Percentiles rank a stretch among this genome's conserved stretches.
Conservation (phyloP, 768 basidiomycete species). For the Amanita polypyramis region DNA sequence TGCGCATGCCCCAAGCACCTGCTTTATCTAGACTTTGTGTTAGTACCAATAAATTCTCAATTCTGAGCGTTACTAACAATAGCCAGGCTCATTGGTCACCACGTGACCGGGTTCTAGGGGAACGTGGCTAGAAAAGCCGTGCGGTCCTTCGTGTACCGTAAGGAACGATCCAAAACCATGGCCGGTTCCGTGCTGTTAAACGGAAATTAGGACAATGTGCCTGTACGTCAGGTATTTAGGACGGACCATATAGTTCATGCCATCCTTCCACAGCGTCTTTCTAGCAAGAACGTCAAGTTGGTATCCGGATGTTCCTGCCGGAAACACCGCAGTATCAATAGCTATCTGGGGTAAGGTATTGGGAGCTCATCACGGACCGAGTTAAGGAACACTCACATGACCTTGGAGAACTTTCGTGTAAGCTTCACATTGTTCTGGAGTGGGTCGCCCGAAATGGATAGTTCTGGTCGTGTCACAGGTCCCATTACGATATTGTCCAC, state of each 20-base stretch:
- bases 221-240: not conserved
- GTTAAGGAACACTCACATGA: conserved; percentile 51
- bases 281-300: conserved; percentile 87
- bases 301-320: conserved; percentile 76
- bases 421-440: conserved; percentile 79
- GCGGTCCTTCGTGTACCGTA: conserved; percentile 77
- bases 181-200: conserved; percentile 75
- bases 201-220: conserved; percentile 3
- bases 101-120: conserved; percentile 80
- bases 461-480: conserved; percentile 83
- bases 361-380: conserved; percentile 10
- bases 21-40: conserved; percentile 2
- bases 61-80: conserved; percentile 42
- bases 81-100: conserved; percentile 92
- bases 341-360: conserved; percentile 52
- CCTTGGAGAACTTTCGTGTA: conserved; percentile 95
- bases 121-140: conserved; percentile 61
- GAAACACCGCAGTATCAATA: conserved; percentile 84
- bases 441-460: conserved; percentile 79
- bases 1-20: conserved; percentile 70
- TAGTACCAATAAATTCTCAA: not conserved
- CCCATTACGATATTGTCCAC: conserved; percentile 83
- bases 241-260: conserved; percentile 63
- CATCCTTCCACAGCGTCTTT: conserved; percentile 79
- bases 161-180: conserved; percentile 87